These are phyloP conservation scores for Delphinella strobiligena DNA, from an alignment of 2,329 filamentous ascomycete species.

Conservation along the genomic window DNA sequence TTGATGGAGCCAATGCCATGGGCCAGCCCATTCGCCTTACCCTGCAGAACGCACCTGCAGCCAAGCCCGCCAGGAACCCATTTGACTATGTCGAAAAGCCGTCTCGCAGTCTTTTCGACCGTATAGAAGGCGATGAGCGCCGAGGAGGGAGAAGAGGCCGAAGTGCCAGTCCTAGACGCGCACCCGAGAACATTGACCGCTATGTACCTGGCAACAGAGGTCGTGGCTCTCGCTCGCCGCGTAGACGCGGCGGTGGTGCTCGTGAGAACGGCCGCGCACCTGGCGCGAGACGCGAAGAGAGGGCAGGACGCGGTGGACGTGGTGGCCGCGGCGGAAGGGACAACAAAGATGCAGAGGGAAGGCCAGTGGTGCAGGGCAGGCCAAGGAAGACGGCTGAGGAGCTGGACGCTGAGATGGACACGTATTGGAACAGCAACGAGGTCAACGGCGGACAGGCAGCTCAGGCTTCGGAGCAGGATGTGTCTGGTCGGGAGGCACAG, in stretches of 20 bases:
- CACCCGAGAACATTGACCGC: slow-evolving; percentile 61
- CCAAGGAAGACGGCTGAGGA: slow-evolving; percentile 82
- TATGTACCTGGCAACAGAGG: slow-evolving; percentile 58
- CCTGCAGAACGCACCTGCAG: slow-evolving; percentile 40
- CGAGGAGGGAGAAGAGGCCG: slow-evolving; percentile 24
- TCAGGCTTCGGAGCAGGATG: slow-evolving; percentile 1
- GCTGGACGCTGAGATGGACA: slow-evolving; percentile 91
- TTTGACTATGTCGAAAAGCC: slow-evolving; percentile 40
- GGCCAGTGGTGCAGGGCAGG: slow-evolving; percentile 30
- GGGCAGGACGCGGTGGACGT: slow-evolving; percentile 24
- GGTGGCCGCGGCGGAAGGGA: slow-evolving; percentile 31
- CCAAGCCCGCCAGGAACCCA: slow-evolving; percentile 26
- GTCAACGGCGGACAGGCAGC: too few species aligned
- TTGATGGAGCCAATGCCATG: slow-evolving; percentile 82
- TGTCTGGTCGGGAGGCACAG: slow-evolving; percentile 6
- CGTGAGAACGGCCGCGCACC: slow-evolving; percentile 37
- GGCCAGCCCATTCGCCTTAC: slow-evolving; percentile 65
- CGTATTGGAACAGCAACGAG: slow-evolving; percentile 50
- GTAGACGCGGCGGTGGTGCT: slow-evolving; percentile 35
- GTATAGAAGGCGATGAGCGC: slow-evolving; percentile 37
- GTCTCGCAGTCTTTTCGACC: slow-evolving; percentile 53
- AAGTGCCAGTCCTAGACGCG: slow-evolving; percentile 31
- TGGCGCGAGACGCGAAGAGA: slow-evolving; percentile 22
- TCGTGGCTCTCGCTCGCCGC: slow-evolving; percentile 40
- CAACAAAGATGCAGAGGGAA: slow-evolving; percentile 36